These are phyloP conservation scores for Dissophora globulifera DNA, from an alignment of 192 early-diverging fungal species.

Conservation along the genomic window DNA sequence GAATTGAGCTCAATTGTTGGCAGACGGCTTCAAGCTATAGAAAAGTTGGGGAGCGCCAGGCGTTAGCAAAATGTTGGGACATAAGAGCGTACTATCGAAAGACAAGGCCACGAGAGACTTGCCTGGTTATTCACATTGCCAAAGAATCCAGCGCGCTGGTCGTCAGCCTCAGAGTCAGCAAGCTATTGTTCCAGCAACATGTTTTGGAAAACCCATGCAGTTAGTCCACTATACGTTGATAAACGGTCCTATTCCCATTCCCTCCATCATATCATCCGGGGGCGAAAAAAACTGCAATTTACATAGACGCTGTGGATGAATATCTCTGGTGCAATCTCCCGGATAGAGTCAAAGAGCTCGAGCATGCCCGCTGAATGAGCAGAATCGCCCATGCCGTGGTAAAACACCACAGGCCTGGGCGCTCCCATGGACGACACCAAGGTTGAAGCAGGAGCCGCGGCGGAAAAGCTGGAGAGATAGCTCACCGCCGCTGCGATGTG, in stretches of 20 bases:
- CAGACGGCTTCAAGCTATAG: slow-evolving; percentile 80
- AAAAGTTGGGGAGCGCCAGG: neutral
- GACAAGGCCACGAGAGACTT: too few relatives aligned
- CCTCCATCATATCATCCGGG: too few relatives aligned
- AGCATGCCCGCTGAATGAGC: slow-evolving; percentile 80
- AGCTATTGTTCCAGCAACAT: slow-evolving; percentile 29
- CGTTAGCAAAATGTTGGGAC: neutral
- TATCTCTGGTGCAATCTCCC: slow-evolving; percentile 66
- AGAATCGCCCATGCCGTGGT: slow-evolving; percentile 93
- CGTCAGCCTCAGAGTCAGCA: slow-evolving; percentile 67
- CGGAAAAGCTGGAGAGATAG: neutral
- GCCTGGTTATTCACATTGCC: slow-evolving; percentile 85
- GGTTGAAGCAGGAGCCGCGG: neutral
- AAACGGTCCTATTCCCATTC: too few relatives aligned
- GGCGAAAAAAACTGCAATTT: too few relatives aligned
- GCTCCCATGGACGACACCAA: too few relatives aligned
- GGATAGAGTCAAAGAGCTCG: slow-evolving; percentile 51
- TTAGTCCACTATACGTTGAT: too few relatives aligned
- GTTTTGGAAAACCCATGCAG: too few relatives aligned
- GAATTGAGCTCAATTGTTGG: slow-evolving; percentile 64
- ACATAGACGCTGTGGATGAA: slow-evolving; percentile 84
- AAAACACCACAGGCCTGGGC: slow-evolving; percentile 70
- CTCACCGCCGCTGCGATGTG: neutral
- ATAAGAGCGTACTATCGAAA: too few relatives aligned
- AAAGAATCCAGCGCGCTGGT: slow-evolving; percentile 87